Evolutionary conservation across 345 rosid genomes (phyloP), one percentile per base, ranked within the genome.

Genomic region (Orychophragmus violaceus): DNA sequence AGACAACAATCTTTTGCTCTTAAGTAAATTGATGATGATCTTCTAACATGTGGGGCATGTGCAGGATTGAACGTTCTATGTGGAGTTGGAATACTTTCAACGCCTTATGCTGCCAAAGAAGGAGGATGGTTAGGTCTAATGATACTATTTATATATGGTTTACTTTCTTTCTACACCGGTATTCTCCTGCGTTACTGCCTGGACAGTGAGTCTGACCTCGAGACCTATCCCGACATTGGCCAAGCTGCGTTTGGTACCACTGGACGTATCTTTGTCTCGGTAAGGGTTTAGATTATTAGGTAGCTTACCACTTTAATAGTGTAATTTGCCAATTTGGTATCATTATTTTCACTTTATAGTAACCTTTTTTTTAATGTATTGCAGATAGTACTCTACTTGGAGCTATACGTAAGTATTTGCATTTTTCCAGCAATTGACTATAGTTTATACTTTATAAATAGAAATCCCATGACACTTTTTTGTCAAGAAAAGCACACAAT

Each of bases 151-250:
- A 27, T 75, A 61, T 94, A 77, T 70, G 96, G 84, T 12, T 59
- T 87, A 33, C 81, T 94, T 66, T 90, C 97, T 49, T 94, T 78
- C 74, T 94, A 94, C 85, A 94, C 99, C 1, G 99, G 99, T 5
- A 58, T 85, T 46, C 96, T 94, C 10, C 59, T 94, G 66, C 90
- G 97, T 21, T 35, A 75, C 59, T 94, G 99, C 66, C 76, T 94
- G 55, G 99, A 94, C 61, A 90, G 97, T 62, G 83, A 83, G 76
- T 87, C 96, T 2, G 99, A 84, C n/a, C 87, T 94, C 8, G 96
- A 88, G 79, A 94, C 99, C 25, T 94, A 90, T 77, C 99, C 99
- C 1, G 99, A 94, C 69, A 88, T 94, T 28, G 99, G 99, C 50
- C 95, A 90, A 65, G 97, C 95, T 14, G 99, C 99, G 0, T 94